Evolutionary conservation across 2,329 filamentous ascomycete genomes (phyloP).

Genomic region (Nothophaeocryptopus gaeumannii): DNA sequence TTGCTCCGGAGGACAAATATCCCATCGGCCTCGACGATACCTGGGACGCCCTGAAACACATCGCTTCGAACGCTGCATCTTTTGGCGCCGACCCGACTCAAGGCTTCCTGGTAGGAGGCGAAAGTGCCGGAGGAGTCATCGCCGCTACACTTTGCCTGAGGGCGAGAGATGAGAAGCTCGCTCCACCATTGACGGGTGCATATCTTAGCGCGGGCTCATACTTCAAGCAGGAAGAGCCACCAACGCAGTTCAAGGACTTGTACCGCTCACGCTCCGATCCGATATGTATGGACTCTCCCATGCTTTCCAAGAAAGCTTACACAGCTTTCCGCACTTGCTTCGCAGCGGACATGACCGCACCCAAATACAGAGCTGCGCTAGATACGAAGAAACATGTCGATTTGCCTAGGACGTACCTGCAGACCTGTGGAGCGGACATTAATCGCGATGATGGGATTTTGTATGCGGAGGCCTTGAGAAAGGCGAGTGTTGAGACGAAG

Average conservation of each 20-base stretch:
- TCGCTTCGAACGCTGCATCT: constrained; percentile 40
- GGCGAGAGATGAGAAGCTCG: constrained; percentile 39
- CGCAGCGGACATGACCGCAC: constrained; percentile 10
- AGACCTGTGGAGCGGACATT: constrained; percentile 19
- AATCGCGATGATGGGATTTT: constrained; percentile 18
- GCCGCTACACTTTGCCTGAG: constrained; percentile 44
- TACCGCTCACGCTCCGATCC: constrained; percentile 42
- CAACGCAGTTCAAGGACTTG: constrained; percentile 36
- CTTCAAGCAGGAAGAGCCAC: constrained; percentile 24
- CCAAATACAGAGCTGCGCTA: constrained; percentile 9
- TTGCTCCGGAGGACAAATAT: constrained; percentile 51
- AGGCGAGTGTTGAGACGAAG: constrained; percentile 16
- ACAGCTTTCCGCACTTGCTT: constrained; percentile 13
- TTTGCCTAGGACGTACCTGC: constrained; percentile 16
- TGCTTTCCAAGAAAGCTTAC: constrained; percentile 8
- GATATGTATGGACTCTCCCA: constrained; percentile 29
- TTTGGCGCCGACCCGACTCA: constrained; percentile 41
- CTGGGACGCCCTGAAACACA: constrained; percentile 43
- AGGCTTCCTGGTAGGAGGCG: constrained; percentile 49
- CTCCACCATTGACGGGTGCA: constrained; percentile 45
- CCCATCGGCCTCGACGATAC: constrained; percentile 48
- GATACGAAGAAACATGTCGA: constrained; percentile 7
- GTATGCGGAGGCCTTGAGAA: constrained; percentile 11
- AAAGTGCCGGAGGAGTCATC: constrained; percentile 50
- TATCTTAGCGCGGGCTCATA: constrained; percentile 41